Conservation (phyloP, 768 basidiomycete species). For the Suillus weaverae region DNA sequence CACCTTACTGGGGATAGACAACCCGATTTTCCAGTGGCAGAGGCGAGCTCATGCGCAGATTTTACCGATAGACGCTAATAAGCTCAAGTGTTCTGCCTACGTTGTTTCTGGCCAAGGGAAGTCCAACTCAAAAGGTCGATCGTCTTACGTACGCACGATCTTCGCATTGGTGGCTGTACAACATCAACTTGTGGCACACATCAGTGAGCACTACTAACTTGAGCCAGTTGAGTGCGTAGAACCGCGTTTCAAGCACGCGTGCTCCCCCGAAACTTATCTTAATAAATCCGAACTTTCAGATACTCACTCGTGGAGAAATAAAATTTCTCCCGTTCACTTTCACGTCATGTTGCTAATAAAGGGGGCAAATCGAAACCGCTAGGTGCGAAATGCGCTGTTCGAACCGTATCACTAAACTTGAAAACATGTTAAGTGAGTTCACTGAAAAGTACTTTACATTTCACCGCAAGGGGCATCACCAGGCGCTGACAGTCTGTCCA, state of each 20-base stretch:
- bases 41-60: background rate
- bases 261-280: background rate
- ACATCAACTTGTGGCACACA: background rate
- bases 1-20: background rate
- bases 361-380: background rate
- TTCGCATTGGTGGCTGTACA: background rate
- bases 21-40: background rate
- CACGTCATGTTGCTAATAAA: background rate
- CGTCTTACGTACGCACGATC: conserved; percentile 1
- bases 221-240: background rate
- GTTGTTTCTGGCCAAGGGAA: background rate
- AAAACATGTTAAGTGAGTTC: background rate
- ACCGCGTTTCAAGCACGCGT: background rate
- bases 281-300: conserved; percentile 3
- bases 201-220: background rate
- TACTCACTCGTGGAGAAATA: background rate
- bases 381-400: background rate
- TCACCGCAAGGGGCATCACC: background rate
- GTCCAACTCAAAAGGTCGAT: conserved; percentile 1
- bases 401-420: background rate
- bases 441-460: background rate
- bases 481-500: background rate
- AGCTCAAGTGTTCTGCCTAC: background rate
- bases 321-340: conserved; percentile 3
- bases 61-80: background rate